Evolutionary conservation across 2,329 filamentous ascomycete species (phyloP).

Genomic region (Emergomyces africanus): DNA sequence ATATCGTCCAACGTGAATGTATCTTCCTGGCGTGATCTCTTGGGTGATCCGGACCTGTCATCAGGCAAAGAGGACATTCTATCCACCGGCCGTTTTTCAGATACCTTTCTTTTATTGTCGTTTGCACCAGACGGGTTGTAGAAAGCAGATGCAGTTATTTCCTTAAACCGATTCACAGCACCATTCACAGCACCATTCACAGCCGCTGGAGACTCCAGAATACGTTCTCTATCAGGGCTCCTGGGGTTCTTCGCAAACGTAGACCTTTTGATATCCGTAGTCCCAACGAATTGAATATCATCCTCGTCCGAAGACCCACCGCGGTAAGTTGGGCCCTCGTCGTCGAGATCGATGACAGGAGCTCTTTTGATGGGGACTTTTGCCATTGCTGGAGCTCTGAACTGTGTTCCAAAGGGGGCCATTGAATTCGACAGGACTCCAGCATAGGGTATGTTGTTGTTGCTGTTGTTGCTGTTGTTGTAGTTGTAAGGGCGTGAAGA

Average conservation of each 20-base stretch:
- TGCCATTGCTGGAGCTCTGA: slow-evolving; percentile 39
- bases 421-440: slow-evolving; percentile 48
- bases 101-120: background rate
- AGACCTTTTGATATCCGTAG: slow-evolving; percentile 48
- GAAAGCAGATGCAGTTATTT: slow-evolving; percentile 31
- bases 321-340: slow-evolving; percentile 44
- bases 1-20: slow-evolving; percentile 39
- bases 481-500: slow-evolving; percentile 24
- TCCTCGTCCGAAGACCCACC: slow-evolving; percentile 54
- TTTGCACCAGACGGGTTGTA: slow-evolving; percentile 27
- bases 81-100: slow-evolving; percentile 28
- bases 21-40: slow-evolving; percentile 16
- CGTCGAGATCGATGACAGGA: slow-evolving; percentile 37
- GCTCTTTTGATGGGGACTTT: slow-evolving; percentile 28
- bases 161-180: slow-evolving; percentile 25
- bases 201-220: slow-evolving; percentile 29
- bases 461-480: too few species aligned
- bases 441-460: slow-evolving; percentile 17
- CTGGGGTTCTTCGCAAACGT: slow-evolving; percentile 37
- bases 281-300: slow-evolving; percentile 31
- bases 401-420: slow-evolving; percentile 63
- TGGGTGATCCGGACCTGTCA: slow-evolving; percentile 14
- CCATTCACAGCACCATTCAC: slow-evolving; percentile 15
- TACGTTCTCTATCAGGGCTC: slow-evolving; percentile 24
- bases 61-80: background rate